Base-by-base conservation (phyloP, 768 basidiomycete genomes). In the Calocybe gangraenosa region DNA sequence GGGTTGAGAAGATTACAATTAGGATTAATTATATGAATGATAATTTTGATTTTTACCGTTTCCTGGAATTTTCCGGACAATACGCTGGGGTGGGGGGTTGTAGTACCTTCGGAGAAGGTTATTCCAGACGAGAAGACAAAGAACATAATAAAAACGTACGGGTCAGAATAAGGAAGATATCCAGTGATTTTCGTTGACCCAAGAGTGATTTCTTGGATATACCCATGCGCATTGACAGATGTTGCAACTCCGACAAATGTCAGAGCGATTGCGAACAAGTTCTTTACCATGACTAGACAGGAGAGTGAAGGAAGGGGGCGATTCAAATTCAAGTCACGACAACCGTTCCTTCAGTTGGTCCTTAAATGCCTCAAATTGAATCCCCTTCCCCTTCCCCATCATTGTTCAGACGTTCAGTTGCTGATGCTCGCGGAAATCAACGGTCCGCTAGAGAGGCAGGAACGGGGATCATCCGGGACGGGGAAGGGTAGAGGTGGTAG, bases 21-120 rank as follows among this genome's bases (percentile, higher is more conserved):
- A 17, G 17, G 19, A 28, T n/a, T 1, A 35, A 18, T 37, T 13
- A 30, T 13, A 19, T 22, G 7, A 5, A 22, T n/a, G 33, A 11
- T n/a, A 23, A 31, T 11, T 2, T 19, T 31, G 17, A 13, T 9
- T n/a, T 17, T 3, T 17, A 57, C 60, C 58, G 44, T 69, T 68
- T 45, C 65, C 64, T 21, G 67, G 65, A 40, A 70, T 65, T 21
- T 55, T 52, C 5, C 70, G 63, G 22, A 72, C 58, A 54, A 72
- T 69, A 2, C 69, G 57, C 25, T 64, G 44, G 14, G 69, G 69
- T n/a, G 54, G 33, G 7, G 70, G 62, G 47, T 44, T 60, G 17
- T 55, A 53, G 37, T 64, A 64, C 2, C 60, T 62, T 30, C 44
- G 3, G 17, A 21, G 25, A 20, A n/a, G n/a, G n/a, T n/a, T n/a